Conservation (phyloP, 1,284 basidiomycete species). For the Trametes polyzona region DNA sequence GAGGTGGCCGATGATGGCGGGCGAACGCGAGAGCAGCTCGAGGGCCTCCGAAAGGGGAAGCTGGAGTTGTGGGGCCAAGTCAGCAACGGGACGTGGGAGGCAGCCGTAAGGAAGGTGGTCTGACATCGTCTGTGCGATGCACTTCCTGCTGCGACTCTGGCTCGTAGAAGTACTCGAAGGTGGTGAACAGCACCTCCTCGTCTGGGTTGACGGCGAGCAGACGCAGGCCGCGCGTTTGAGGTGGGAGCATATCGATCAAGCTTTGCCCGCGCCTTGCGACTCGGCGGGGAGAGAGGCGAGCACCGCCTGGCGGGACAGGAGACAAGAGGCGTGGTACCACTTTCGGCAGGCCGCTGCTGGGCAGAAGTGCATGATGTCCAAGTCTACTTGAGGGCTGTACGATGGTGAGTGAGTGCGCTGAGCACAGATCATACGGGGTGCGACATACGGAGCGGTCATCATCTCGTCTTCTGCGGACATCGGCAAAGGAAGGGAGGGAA, state of each 20-base stretch:
- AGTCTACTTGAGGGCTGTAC: neutral
- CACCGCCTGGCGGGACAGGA: neutral
- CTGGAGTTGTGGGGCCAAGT: neutral
- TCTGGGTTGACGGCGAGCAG: conserved; percentile 29
- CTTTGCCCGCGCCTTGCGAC: too few relatives aligned
- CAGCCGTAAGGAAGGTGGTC: too few relatives aligned
- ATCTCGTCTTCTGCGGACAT: neutral
- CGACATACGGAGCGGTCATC: neutral
- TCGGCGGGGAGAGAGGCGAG: conserved; percentile 4
- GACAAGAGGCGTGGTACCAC: conserved; percentile 33
- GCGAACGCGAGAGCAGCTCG: conserved; percentile 7
- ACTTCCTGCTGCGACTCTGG: conserved; percentile 8
- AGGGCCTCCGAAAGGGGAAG: conserved; percentile 11
- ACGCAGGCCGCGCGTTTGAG: conserved; percentile 20
- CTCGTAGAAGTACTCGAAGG: conserved; percentile 17
- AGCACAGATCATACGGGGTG: neutral
- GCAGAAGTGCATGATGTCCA: conserved; percentile 31
- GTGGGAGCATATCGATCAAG: conserved; percentile 2
- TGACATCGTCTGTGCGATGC: too few relatives aligned
- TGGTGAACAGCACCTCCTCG: conserved; percentile 3
- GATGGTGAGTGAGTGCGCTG: neutral
- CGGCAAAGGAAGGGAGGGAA: neutral
- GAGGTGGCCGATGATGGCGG: conserved; percentile 21
- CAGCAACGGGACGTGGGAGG: neutral
- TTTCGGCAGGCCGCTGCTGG: conserved; percentile 25